phyloP scores from a whole-genome alignment of 208 protist species.

The Tritrichomonas foetus region DNA sequence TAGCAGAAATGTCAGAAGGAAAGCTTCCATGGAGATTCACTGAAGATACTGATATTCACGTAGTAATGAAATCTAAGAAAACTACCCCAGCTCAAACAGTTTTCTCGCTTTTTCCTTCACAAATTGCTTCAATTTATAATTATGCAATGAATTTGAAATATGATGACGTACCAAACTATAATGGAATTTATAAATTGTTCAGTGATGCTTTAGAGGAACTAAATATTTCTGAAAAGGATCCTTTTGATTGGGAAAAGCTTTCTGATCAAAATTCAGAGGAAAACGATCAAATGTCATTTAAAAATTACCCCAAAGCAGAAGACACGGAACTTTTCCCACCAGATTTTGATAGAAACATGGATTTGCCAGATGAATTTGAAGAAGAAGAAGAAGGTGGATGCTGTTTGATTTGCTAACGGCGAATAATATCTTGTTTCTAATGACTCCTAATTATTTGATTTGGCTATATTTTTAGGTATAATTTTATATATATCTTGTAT shows the following conservation, averaged over 20 bases:
- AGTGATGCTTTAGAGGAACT: too few species aligned
- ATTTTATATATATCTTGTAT: too few species aligned
- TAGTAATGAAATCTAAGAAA: neutral
- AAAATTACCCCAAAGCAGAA: neutral
- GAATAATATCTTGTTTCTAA: too few species aligned
- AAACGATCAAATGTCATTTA: too few species aligned
- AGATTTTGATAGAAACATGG: too few species aligned
- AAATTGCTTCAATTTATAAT: neutral
- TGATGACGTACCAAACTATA: neutral
- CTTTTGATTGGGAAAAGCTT: slow-evolving; percentile 8
- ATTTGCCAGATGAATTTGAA: too few species aligned
- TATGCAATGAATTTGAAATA: neutral
- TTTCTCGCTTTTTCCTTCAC: neutral
- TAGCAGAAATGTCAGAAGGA: neutral
- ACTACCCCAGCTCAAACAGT: neutral
- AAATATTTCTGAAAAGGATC: neutral
- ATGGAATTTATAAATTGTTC: neutral
- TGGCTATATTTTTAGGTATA: too few species aligned
- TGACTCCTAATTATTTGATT: too few species aligned
- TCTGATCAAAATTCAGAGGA: too few species aligned
- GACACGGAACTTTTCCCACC: neutral
- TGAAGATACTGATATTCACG: neutral
- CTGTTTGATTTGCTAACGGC: too few species aligned
- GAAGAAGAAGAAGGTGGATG: too few species aligned
- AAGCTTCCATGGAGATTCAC: neutral